Conservation (phyloP, 495 filamentous ascomycete species). For the Daldinia grandis region DNA sequence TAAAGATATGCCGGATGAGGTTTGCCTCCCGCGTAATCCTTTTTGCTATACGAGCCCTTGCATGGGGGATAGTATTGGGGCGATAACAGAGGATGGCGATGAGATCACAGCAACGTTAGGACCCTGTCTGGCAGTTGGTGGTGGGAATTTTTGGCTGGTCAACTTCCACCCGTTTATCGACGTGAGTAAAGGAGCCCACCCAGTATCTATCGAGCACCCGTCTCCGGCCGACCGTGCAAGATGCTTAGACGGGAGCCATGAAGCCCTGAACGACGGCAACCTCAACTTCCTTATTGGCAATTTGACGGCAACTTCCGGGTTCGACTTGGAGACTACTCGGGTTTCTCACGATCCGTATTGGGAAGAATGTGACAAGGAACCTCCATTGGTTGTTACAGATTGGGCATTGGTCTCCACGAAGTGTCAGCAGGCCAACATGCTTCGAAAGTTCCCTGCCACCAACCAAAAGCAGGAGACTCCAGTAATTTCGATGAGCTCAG, state of each 20-base stretch:
- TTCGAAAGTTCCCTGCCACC: constrained; percentile 42
- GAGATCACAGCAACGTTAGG: constrained; percentile 44
- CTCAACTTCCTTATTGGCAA: constrained; percentile 32
- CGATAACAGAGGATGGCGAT: constrained; percentile 33
- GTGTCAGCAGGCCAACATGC: constrained; percentile 41
- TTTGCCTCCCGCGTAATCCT: constrained; percentile 45
- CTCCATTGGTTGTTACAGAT: constrained; percentile 44
- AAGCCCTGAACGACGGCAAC: constrained; percentile 17
- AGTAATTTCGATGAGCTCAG: constrained; percentile 27
- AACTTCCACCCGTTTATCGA: constrained; percentile 46
- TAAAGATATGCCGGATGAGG: constrained; percentile 41
- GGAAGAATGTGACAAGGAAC: constrained; percentile 44
- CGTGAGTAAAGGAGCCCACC: constrained; percentile 22
- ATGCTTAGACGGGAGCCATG: constrained; percentile 37
- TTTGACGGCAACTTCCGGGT: constrained; percentile 44
- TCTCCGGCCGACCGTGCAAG: constrained; percentile 40
- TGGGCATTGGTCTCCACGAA: constrained; percentile 44
- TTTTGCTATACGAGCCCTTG: constrained; percentile 43
- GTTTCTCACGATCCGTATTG: constrained; percentile 47
- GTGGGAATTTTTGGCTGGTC: constrained; percentile 42
- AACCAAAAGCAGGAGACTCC: constrained; percentile 32
- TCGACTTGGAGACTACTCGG: constrained; percentile 44
- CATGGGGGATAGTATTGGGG: constrained; percentile 48
- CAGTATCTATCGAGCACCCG: constrained; percentile 41
- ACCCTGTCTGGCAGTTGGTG: constrained; percentile 36